A percentile compares a stretch with the other conserved stretches of the same genome.
Evolutionary conservation across 169 alveolate species (phyloP).

Genomic region (Babesia ovata): DNA sequence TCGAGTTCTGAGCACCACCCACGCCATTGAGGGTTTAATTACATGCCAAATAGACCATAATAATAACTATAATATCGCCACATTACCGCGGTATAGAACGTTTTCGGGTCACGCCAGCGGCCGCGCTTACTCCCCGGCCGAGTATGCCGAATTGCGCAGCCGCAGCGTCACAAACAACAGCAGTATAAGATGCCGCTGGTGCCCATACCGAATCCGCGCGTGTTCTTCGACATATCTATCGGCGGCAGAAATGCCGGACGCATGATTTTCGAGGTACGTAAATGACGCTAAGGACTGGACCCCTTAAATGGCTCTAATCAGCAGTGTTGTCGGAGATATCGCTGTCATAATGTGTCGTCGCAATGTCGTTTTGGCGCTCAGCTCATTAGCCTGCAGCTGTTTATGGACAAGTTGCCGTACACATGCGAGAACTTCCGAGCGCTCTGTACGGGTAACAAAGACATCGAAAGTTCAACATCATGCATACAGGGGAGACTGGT

Average conservation of each 20-base stretch:
- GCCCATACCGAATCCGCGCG: constrained; percentile 81
- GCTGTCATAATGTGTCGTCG: neutral
- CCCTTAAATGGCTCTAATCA: neutral
- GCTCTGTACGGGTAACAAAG: constrained; percentile 85
- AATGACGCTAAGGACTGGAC: neutral
- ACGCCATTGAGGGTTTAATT: neutral
- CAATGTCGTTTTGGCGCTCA: neutral
- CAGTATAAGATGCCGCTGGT: constrained; percentile 49
- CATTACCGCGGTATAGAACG: neutral
- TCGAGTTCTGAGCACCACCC: constrained; percentile 49
- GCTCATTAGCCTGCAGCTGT: constrained; percentile 65
- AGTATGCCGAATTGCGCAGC: neutral
- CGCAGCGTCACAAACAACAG: neutral
- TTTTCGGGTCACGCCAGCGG: neutral
- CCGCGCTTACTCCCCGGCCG: neutral
- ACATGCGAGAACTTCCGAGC: constrained; percentile 89
- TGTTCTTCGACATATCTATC: constrained; percentile 75
- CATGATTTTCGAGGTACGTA: constrained; percentile 75
- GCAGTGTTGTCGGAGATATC: neutral
- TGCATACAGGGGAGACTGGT: constrained; percentile 77
- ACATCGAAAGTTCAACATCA: neutral
- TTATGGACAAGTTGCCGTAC: constrained; percentile 83
- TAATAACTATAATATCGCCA: neutral
- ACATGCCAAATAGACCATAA: neutral
- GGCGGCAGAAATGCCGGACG: constrained; percentile 84